A percentile compares a stretch with the other conserved stretches of the same genome.
Conservation (phyloP, 805 yeast species). For the Saturnispora sanitii region DNA sequence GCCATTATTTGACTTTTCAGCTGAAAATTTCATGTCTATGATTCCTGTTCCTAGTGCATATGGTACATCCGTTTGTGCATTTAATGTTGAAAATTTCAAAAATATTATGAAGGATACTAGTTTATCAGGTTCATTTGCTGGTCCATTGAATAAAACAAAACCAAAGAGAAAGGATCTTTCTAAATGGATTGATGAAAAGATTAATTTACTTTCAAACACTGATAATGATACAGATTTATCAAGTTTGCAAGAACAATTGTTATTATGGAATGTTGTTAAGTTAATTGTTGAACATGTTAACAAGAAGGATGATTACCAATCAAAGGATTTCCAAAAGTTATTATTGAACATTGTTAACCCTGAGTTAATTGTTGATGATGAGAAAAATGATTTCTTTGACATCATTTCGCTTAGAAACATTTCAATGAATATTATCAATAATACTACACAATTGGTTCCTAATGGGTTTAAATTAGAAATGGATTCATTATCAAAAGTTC, state of each 20-base stretch:
- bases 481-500: constrained; percentile 22
- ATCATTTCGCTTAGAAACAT: constrained; percentile 13
- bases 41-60: constrained; percentile 34
- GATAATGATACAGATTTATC: constrained; percentile 16
- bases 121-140: constrained; percentile 47
- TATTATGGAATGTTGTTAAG: constrained; percentile 22
- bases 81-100: constrained; percentile 31
- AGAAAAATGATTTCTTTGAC: constrained; percentile 13
- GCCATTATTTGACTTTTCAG: constrained; percentile 66
- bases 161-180: constrained; percentile 58
- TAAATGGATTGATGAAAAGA: constrained; percentile 47
- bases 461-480: constrained; percentile 22
- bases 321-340: constrained; percentile 23
- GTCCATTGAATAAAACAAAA: constrained; percentile 52
- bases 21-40: constrained; percentile 35
- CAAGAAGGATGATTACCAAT: constrained; percentile 21
- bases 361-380: constrained; percentile 18
- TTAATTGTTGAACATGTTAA: constrained; percentile 18
- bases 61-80: constrained; percentile 22
- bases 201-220: constrained; percentile 12
- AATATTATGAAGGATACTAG: constrained; percentile 36
- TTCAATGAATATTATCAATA: constrained; percentile 8
- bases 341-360: constrained; percentile 36
- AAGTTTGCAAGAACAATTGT: constrained; percentile 15
- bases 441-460: constrained; percentile 15